These are phyloP conservation scores for Mortierella sp. DNA, from an alignment of 371 early-diverging fungal genomes.

Conservation along the genomic window DNA sequence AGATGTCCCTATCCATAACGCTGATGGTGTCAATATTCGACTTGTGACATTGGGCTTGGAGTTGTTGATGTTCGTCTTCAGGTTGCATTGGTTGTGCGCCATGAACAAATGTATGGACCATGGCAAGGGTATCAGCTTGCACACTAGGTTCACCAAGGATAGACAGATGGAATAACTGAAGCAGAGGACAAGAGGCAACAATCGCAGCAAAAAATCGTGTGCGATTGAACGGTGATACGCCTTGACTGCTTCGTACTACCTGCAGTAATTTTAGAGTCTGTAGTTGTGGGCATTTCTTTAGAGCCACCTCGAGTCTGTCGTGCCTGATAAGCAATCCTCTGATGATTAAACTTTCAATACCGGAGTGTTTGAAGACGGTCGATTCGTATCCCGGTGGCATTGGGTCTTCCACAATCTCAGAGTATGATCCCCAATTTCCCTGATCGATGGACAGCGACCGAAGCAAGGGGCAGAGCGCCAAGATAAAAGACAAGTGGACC, in stretches of 20 bases:
- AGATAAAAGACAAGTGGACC: constrained; percentile 5
- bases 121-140: constrained; percentile 3
- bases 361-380: neutral
- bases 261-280: neutral
- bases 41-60: no score
- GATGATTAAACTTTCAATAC: constrained; percentile 13
- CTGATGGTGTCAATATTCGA: neutral
- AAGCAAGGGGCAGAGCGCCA: neutral
- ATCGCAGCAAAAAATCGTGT: constrained; percentile 7
- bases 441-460: neutral
- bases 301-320: no score
- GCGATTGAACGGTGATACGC: neutral
- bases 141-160: neutral
- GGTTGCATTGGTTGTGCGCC: neutral
- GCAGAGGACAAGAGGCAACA: constrained; percentile 4
- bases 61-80: neutral
- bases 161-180: constrained; percentile 13
- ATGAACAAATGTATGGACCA: neutral
- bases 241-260: neutral
- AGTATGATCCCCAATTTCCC: no score
- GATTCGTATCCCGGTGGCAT: neutral
- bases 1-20: neutral
- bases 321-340: constrained; percentile 2
- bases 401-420: neutral
- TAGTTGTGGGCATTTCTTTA: constrained; percentile 4